Evolutionary conservation across 768 basidiomycete species (phyloP).

Genomic region (Xerocomellus intermedius): DNA sequence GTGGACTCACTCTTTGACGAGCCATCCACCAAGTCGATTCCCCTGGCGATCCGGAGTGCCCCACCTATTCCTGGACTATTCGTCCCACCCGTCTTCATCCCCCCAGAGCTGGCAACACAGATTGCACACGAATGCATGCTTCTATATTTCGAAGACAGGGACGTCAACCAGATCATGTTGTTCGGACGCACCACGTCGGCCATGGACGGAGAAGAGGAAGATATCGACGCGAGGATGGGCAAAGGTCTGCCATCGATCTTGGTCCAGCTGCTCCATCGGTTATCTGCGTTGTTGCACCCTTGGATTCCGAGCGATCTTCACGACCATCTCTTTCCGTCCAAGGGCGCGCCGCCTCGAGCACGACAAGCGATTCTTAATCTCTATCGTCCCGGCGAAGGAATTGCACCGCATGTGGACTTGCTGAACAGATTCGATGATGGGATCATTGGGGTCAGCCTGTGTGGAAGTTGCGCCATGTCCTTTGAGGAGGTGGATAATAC

Average conservation of each 20-base stretch:
- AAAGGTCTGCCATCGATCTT: conserved; percentile 59
- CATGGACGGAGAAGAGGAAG: conserved; percentile 8
- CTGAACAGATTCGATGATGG: conserved; percentile 83
- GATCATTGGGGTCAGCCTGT: conserved; percentile 84
- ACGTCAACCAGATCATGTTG: conserved; percentile 83
- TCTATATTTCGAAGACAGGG: conserved; percentile 50
- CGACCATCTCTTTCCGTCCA: conserved; percentile 58
- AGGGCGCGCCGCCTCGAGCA: conserved; percentile 40
- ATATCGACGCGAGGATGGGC: conserved; percentile 20
- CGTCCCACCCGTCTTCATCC: conserved; percentile 51
- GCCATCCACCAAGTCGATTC: conserved; percentile 15
- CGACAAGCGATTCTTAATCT: conserved; percentile 90
- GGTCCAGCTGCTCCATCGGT: conserved; percentile 46
- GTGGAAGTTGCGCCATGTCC: conserved; percentile 77
- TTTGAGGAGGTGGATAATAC: conserved; percentile 43
- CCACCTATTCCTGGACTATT: conserved; percentile 68
- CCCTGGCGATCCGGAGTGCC: conserved; percentile 32
- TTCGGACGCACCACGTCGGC: conserved; percentile 52
- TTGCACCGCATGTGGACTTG: conserved; percentile 85
- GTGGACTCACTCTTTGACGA: conserved; percentile 55
- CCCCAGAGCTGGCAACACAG: conserved; percentile 49
- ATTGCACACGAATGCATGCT: conserved; percentile 52
- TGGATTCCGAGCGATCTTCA: conserved; percentile 50
- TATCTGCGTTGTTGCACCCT: conserved; percentile 50
- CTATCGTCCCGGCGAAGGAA: conserved; percentile 87